Conservation (phyloP, 1,284 basidiomycete species). For the Bjerkandera adusta region DNA sequence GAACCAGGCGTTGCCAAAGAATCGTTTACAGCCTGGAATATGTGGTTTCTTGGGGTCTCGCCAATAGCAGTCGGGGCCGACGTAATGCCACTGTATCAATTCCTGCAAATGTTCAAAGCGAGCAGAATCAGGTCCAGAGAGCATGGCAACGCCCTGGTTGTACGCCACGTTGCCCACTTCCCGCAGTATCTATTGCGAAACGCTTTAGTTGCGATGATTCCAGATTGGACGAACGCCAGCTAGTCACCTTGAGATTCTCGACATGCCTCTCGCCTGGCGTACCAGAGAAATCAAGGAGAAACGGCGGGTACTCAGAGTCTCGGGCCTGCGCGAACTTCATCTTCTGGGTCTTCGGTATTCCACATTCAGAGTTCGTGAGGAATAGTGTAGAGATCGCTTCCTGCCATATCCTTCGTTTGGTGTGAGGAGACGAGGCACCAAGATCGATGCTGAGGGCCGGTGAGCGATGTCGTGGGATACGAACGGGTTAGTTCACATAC, state of each 20-base stretch:
- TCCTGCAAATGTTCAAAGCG: constrained; percentile 46
- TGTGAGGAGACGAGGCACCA: constrained; percentile 59
- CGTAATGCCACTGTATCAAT: constrained; percentile 51
- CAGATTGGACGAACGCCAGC: no score
- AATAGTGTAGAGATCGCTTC: constrained; percentile 73
- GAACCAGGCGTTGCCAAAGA: constrained; percentile 77
- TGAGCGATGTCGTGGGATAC: background rate
- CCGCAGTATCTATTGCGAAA: constrained; percentile 52
- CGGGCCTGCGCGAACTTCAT: constrained; percentile 62
- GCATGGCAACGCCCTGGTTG: constrained; percentile 44
- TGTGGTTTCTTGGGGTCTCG: constrained; percentile 33
- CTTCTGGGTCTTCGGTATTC: constrained; percentile 58
- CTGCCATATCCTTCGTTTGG: constrained; percentile 79
- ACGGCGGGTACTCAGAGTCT: constrained; percentile 67
- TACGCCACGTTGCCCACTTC: constrained; percentile 60
- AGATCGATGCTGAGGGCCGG: constrained; percentile 57
- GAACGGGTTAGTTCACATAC: constrained; percentile 28
- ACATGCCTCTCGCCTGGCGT: constrained; percentile 73
- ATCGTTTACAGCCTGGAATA: constrained; percentile 41
- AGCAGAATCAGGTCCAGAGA: constrained; percentile 45
- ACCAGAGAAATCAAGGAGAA: constrained; percentile 67
- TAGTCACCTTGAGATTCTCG: constrained; percentile 73
- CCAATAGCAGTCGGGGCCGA: constrained; percentile 75
- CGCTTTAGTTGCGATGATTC: no score
- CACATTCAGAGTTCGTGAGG: constrained; percentile 57